Evolutionary conservation across 495 filamentous ascomycete species (phyloP).

Genomic region (Darksidea phi): DNA sequence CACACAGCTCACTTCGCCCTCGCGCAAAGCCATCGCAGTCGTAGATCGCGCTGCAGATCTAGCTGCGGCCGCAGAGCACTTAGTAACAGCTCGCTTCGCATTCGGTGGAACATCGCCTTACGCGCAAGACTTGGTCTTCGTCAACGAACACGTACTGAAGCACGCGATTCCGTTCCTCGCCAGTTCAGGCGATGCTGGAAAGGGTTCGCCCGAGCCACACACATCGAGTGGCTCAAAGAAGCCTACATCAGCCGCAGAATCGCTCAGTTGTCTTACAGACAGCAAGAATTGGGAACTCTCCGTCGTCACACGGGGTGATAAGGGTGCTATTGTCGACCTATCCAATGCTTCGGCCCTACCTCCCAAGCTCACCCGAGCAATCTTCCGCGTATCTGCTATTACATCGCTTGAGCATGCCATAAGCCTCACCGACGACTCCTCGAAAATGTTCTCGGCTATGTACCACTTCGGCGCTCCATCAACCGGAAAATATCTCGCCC

Average conservation of each 20-base stretch:
- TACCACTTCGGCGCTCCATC: slow-evolving; percentile 52
- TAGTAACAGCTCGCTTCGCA: slow-evolving; percentile 52
- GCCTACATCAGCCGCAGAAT: too few species aligned
- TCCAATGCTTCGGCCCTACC: background rate
- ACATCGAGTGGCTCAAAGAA: background rate
- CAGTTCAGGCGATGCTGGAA: background rate
- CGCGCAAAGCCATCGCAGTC: slow-evolving; percentile 47
- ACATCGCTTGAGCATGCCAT: slow-evolving; percentile 51
- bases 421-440: slow-evolving; percentile 39
- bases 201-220: background rate
- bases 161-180: slow-evolving; percentile 43
- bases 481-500: slow-evolving; percentile 54
- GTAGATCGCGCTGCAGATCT: slow-evolving; percentile 56
- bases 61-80: slow-evolving; percentile 46
- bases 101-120: slow-evolving; percentile 54
- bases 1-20: slow-evolving; percentile 40
- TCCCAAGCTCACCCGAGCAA: slow-evolving; percentile 41
- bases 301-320: slow-evolving; percentile 1
- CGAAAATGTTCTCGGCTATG: slow-evolving; percentile 45
- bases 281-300: slow-evolving; percentile 5
- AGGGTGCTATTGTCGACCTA: slow-evolving; percentile 10
- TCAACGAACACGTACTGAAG: slow-evolving; percentile 51
- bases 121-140: slow-evolving; percentile 55
- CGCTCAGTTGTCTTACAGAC: background rate
- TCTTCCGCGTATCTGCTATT: slow-evolving; percentile 45